phyloP scores from a whole-genome alignment of 129 eudicot species.

The Arctium minus region DNA sequence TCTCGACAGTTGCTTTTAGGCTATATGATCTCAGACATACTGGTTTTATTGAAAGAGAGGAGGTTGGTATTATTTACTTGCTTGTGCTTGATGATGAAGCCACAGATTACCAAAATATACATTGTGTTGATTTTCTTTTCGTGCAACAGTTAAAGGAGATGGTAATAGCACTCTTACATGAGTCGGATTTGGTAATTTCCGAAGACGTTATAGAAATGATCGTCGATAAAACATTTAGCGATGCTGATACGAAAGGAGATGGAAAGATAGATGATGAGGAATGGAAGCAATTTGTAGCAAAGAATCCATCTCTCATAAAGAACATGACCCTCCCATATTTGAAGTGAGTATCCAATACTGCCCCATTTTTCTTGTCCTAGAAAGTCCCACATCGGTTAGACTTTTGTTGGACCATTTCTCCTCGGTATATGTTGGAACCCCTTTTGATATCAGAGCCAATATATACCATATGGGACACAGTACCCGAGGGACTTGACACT shows the following conservation, averaged over 20 bases:
- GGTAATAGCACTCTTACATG: conserved; percentile 89
- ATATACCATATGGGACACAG: no score
- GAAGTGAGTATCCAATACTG: conserved; percentile 47
- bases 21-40: conserved; percentile 84
- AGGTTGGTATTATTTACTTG: conserved; percentile 51
- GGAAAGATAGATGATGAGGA: conserved; percentile 88
- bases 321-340: conserved; percentile 97
- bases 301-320: conserved; percentile 82
- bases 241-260: conserved; percentile 80
- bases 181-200: conserved; percentile 77
- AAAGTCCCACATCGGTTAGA: no score
- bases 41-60: conserved; percentile 87
- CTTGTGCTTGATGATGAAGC: neutral
- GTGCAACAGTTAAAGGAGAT: conserved; percentile 68
- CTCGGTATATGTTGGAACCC: neutral
- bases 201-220: conserved; percentile 72
- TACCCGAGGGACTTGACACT: no score
- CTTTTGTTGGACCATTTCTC: no score
- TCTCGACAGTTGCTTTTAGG: conserved; percentile 78
- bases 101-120: neutral
- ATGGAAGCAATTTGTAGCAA: conserved; percentile 77
- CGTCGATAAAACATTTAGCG: conserved; percentile 78
- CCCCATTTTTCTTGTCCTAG: neutral
- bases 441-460: neutral
- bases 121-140: neutral